Evolutionary conservation across 106 monocot genomes (phyloP).

Genomic region (Phalaenopsis aphrodite): DNA sequence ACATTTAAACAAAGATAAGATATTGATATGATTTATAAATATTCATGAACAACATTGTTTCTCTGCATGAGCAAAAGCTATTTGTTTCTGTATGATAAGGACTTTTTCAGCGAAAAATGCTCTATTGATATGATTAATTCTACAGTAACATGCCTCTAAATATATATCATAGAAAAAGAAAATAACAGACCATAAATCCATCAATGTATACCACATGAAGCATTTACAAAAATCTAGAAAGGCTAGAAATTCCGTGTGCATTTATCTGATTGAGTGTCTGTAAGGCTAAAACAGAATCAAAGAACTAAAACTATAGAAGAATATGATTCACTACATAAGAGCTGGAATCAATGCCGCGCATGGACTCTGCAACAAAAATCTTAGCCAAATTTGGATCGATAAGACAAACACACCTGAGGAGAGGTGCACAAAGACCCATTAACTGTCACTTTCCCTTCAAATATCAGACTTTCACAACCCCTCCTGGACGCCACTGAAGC

Average conservation of each 20-base stretch:
- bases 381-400: not conserved
- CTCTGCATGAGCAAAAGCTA: no score
- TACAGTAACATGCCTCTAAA: not conserved
- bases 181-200: not conserved
- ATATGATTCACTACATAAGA: not conserved
- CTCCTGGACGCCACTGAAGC: constrained; percentile 81
- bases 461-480: constrained; percentile 79
- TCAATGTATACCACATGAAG: not conserved
- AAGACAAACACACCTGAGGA: constrained; percentile 56
- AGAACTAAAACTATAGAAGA: not conserved
- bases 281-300: not conserved
- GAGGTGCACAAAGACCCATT: constrained; percentile 82
- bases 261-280: not conserved
- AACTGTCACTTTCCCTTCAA: constrained; percentile 87
- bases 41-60: not conserved
- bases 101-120: not conserved
- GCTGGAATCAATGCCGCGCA: not conserved
- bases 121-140: not conserved
- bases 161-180: not conserved
- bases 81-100: no score
- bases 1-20: constrained; percentile 14
- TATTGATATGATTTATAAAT: not conserved
- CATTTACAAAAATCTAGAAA: not conserved
- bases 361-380: not conserved
- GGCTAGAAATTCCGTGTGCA: not conserved